Evolutionary conservation across 306 rosid species (phyloP).

Genomic region (Medicago ruthenica): DNA sequence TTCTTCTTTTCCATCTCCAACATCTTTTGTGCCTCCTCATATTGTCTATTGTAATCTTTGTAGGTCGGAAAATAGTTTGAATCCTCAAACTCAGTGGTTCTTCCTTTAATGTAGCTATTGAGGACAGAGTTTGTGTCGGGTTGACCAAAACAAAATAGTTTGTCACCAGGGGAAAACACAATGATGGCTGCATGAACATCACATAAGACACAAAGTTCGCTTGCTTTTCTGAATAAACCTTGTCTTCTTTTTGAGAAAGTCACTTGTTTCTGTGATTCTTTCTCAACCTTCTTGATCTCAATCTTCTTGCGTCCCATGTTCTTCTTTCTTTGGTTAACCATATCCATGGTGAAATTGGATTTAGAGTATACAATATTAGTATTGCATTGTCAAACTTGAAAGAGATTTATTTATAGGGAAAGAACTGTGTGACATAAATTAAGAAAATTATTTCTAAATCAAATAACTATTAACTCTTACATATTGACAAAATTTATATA

Average conservation of each 20-base stretch:
- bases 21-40: constrained; percentile 39
- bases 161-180: constrained; percentile 56
- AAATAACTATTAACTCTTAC: too few relatives aligned
- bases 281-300: constrained; percentile 54
- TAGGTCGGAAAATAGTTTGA: neutral
- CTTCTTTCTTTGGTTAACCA: constrained; percentile 21
- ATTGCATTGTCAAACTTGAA: neutral
- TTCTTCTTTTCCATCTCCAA: constrained; percentile 50
- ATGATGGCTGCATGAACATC: constrained; percentile 48
- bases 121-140: constrained; percentile 45
- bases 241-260: constrained; percentile 62
- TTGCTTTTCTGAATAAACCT: constrained; percentile 63
- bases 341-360: constrained; percentile 22
- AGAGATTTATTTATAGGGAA: constrained; percentile 31
- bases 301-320: constrained; percentile 56
- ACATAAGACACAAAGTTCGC: constrained; percentile 60
- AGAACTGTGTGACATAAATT: too few relatives aligned
- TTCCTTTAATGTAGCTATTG: constrained; percentile 32
- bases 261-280: constrained; percentile 46
- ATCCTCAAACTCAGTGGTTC: neutral
- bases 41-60: constrained; percentile 38
- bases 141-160: constrained; percentile 54
- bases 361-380: too few relatives aligned
- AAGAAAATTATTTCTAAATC: too few relatives aligned
- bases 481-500: too few relatives aligned